Conservation (phyloP, 495 filamentous ascomycete species). For the Pyronema omphalodes region DNA sequence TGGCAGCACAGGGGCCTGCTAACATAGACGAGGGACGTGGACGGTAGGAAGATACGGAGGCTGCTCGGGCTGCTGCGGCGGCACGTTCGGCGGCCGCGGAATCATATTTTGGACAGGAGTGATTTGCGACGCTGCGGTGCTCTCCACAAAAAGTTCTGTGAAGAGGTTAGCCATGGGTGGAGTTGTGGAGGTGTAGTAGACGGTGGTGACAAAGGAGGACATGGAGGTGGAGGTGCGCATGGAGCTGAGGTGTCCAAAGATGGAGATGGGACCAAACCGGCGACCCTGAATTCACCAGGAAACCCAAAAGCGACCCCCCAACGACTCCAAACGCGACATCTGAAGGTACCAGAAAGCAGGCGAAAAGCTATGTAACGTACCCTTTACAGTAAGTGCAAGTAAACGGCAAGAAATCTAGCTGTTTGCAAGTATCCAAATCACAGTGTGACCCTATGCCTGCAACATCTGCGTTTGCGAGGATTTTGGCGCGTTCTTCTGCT, state of each 20-base stretch:
- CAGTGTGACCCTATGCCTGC: conserved; percentile 64
- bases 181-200: conserved; percentile 2
- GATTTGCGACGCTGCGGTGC: conserved; percentile 72
- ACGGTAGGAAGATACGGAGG: conserved; percentile 4
- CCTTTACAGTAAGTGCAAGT: conserved; percentile 68
- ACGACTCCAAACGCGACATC: no score
- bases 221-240: not conserved
- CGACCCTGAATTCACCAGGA: no score
- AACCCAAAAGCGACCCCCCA: no score
- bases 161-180: not conserved
- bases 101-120: conserved; percentile 63
- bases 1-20: conserved; percentile 50
- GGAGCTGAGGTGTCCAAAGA: no score
- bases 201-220: not conserved
- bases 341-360: no score
- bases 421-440: conserved; percentile 74
- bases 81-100: conserved; percentile 63
- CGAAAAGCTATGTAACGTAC: conserved; percentile 7
- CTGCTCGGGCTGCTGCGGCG: conserved; percentile 1
- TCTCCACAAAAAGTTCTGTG: conserved; percentile 75
- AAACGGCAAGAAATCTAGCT: conserved; percentile 94
- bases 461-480: conserved; percentile 9
- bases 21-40: conserved; percentile 26
- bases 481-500: not conserved
- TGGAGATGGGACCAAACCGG: no score